These are phyloP conservation scores for Funneliformis geosporum DNA, from an alignment of 192 early-diverging fungal species.

Conservation along the genomic window DNA sequence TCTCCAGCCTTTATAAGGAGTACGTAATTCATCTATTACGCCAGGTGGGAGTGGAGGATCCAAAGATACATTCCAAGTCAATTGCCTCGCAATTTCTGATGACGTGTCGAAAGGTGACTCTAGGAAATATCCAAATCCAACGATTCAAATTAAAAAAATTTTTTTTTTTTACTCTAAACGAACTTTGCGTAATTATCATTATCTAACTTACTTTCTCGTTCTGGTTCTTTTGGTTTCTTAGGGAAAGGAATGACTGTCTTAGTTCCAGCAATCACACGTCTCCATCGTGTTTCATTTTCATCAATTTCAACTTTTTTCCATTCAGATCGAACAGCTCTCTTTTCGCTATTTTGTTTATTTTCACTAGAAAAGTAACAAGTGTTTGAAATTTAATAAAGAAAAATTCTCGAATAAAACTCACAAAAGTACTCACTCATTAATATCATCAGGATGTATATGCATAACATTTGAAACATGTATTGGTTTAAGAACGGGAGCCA, in stretches of 20 bases:
- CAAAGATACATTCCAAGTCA: neutral
- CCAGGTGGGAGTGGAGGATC: neutral
- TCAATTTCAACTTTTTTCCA: conserved; percentile 15
- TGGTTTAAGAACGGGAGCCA: conserved; percentile 31
- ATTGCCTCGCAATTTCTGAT: neutral
- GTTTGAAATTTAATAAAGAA: neutral
- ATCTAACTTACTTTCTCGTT: conserved; percentile 15
- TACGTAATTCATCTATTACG: conserved; percentile 3
- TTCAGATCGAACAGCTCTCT: conserved; percentile 2
- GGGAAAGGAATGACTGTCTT: neutral
- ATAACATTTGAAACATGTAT: conserved; percentile 53
- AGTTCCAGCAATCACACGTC: conserved; percentile 11
- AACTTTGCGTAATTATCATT: too few species aligned
- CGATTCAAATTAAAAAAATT: neutral
- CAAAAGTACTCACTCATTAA: conserved; percentile 39
- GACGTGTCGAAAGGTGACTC: neutral
- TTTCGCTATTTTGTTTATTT: neutral
- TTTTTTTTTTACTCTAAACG: too few species aligned
- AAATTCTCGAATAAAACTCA: neutral
- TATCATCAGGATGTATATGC: conserved; percentile 44
- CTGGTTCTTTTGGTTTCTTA: neutral
- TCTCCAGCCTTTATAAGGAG: conserved; percentile 10
- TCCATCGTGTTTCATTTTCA: neutral
- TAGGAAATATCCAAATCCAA: neutral
- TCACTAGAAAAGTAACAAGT: neutral